phyloP scores from a whole-genome alignment of 495 filamentous ascomycete genomes.

The Xylaria cubensis region DNA sequence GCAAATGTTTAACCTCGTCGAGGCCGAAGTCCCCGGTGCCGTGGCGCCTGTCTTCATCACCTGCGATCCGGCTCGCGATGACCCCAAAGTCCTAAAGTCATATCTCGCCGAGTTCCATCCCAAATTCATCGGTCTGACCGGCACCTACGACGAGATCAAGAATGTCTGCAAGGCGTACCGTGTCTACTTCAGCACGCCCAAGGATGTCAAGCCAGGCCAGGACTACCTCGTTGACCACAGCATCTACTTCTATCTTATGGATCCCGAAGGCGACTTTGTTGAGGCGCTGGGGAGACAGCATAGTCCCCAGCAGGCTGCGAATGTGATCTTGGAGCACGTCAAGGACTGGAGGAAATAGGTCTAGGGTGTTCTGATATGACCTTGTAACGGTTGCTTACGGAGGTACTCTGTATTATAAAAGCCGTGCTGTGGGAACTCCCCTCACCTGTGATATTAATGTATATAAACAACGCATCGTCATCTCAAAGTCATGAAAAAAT shows the following conservation, averaged over 20 bases:
- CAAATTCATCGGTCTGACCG: conserved; percentile 87
- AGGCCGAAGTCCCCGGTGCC: conserved; percentile 49
- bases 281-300: conserved; percentile 96
- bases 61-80: conserved; percentile 92
- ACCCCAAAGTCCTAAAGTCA: conserved; percentile 77
- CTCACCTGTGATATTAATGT: conserved; percentile 26
- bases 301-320: conserved; percentile 83
- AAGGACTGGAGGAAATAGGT: conserved; percentile 77
- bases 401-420: conserved; percentile 26
- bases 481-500: neutral
- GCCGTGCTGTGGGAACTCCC: conserved; percentile 19
- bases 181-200: conserved; percentile 95
- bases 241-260: conserved; percentile 99
- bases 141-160: conserved; percentile 91
- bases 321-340: conserved; percentile 85
- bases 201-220: conserved; percentile 84
- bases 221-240: conserved; percentile 98
- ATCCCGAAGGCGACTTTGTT: conserved; percentile 97
- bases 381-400: conserved; percentile 24
- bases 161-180: conserved; percentile 91
- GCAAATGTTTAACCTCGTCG: conserved; percentile 83
- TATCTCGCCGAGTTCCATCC: conserved; percentile 94
- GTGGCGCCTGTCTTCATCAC: conserved; percentile 84
- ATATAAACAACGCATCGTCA: conserved; percentile 26
- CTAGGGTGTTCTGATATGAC: conserved; percentile 37